Base-by-base conservation (phyloP, 1,139 yeast genomes). In the Sugiyamaella paludigena region DNA sequence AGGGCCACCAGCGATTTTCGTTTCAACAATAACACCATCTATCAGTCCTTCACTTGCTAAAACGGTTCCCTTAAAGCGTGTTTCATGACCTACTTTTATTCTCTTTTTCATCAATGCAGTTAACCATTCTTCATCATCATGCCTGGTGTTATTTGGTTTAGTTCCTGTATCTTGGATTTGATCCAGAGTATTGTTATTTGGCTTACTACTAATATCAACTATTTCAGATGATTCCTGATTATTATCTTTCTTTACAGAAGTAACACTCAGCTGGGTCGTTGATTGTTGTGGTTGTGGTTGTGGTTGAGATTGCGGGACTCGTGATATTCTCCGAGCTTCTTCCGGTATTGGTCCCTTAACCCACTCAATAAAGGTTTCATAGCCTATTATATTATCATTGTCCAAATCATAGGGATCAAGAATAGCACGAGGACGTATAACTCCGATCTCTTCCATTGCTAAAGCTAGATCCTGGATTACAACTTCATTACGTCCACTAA, bases 381-480 rank as follows among this genome's bases (percentile, higher is more conserved):
- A 69, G 0, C 80, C 81, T 15, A 62, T 66, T 40, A 51, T 43
- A 26, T 59, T 61, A 16, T 48, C 50, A 3, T 61, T 57, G 31
- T 58, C 61, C 8, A 46, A 34, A 46, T 74, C 78, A 50, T 65
- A 69, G 1, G 72, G 68, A 53, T 75, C 78, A 5, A 59, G 34
- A 2, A 66, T 19, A 41, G 71, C 69, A n/a, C 65, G 52, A 0
- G 85, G 84, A 48, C 75, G 75, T 9, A 83, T 62, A 43, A 80
- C 66, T 2, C 83, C 84, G 12, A 76, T 61, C 52, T 76, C 75
- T 29, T 77, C 73, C 70, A 85, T 69, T 0, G 86, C 84, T 59
- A 62, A 78, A 36, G 84, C 70, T 9, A 83, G 69, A 62, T 86
- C 94, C 44, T 77, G 79, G 9, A 82, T 59, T 7, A 70, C 74